Evolutionary conservation across 2,329 filamentous ascomycete species (phyloP).

Genomic region (Simplicillium aogashimaense): DNA sequence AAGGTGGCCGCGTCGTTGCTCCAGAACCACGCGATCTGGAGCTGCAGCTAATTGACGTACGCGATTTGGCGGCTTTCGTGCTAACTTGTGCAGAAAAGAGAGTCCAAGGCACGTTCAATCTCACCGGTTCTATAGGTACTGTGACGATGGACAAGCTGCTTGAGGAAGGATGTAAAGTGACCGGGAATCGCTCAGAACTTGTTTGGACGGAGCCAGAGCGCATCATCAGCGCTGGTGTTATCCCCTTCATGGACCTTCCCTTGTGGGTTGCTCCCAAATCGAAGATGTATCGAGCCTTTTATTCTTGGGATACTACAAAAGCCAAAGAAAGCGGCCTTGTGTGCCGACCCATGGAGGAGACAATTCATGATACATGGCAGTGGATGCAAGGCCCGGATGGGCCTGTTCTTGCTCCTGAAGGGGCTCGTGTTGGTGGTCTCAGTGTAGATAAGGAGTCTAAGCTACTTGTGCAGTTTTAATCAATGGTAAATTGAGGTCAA

Average conservation of each 20-base stretch:
- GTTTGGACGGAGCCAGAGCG: neutral
- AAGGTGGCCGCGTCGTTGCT: neutral
- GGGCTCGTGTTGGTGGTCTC: neutral
- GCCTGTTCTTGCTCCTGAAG: neutral
- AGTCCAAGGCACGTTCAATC: neutral
- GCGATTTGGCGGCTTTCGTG: neutral
- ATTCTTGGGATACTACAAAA: neutral
- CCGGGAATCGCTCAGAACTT: neutral
- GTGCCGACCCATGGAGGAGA: neutral
- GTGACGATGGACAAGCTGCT: neutral
- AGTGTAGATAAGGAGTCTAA: neutral
- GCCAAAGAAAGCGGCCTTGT: neutral
- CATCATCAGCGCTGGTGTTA: neutral
- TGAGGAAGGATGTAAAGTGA: neutral
- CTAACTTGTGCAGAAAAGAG: neutral
- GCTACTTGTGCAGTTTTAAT: no score
- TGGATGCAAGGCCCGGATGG: neutral
- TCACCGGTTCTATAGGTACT: neutral
- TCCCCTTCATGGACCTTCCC: conserved; percentile 1
- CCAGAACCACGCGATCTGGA: neutral
- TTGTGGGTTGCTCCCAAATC: neutral
- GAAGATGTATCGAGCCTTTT: neutral
- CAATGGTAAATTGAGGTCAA: no score
- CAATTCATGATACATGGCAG: conserved; percentile 1
- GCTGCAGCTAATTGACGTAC: neutral